Base-by-base conservation (phyloP, 441 rosid genomes). In the Cnidoscolus chayamansa region DNA sequence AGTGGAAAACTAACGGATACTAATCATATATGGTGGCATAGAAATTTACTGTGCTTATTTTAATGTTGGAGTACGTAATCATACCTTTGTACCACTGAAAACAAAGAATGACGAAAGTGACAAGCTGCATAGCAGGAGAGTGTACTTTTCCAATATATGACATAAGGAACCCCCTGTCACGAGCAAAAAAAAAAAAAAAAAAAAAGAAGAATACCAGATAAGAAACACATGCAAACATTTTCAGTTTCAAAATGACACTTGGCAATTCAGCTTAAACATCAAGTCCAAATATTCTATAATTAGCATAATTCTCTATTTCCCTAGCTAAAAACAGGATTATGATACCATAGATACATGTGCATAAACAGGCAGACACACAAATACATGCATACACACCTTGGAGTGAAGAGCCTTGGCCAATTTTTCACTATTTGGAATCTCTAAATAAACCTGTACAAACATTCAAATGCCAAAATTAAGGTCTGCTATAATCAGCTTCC, bases 351-450 rank as follows among this genome's bases (percentile, higher is more conserved):
- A 53, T 40, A 35, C 1, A 35, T 4, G 13, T 40, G 45, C 45
- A 40, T 40, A 40, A 40, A 40, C 45, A 40, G 45, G 45, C 45
- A 3, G 0, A 48, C 2, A 10, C 15, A 9, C 13, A 25, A 11
- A 49, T n/a, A 10, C 75, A 77, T 59, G 9, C 19, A 55, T 55
- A 94, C 45, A 40, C 45, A 40, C 98, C 99, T 89, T 88, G 32
- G 88, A 84, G 73, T 93, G 88, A 83, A 95, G 97, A 62, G 95
- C 89, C 81, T 87, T 89, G 12, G 98, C 99, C 75, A 89, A 73
- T 47, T 86, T 82, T 85, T 93, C 97, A 74, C 97, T 90, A 74
- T 82, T 78, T 13, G 97, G 90, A 65, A 80, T 80, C 89, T 93
- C 99, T 76, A 95, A 82, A 79, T 93, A 95, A 74, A 91, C 96